These are phyloP conservation scores for Hortiboletus flavorubellus DNA, from an alignment of 768 basidiomycete genomes.

Conservation along the genomic window DNA sequence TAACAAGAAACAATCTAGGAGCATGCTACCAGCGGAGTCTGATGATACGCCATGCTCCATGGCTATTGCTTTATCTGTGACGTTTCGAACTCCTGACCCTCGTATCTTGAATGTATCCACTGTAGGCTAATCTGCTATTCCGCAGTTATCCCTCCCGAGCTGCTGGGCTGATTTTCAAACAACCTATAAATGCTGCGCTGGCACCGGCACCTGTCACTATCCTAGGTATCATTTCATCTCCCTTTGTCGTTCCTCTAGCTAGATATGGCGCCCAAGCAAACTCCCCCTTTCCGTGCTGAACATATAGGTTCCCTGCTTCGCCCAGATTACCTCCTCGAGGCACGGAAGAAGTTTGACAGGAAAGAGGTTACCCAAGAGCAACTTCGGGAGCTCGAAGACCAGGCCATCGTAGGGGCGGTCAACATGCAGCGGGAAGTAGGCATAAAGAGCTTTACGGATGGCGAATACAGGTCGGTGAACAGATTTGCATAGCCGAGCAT, in stretches of 20 bases:
- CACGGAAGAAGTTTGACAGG: constrained; percentile 34
- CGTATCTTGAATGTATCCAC: neutral
- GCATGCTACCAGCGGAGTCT: neutral
- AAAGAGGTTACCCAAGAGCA: constrained; percentile 34
- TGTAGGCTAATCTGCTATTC: neutral
- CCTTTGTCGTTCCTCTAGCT: neutral
- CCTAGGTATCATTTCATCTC: neutral
- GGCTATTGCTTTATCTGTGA: no score
- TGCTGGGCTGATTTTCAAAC: neutral
- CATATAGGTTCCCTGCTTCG: constrained; percentile 45
- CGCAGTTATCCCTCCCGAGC: no score
- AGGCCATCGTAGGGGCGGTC: constrained; percentile 36
- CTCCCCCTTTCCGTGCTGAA: constrained; percentile 45
- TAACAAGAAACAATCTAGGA: neutral
- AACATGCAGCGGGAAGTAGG: constrained; percentile 39
- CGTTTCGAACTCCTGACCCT: neutral
- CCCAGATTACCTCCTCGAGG: constrained; percentile 37
- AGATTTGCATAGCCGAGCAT: neutral
- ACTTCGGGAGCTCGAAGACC: constrained; percentile 38
- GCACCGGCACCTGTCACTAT: neutral
- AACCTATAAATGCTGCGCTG: neutral
- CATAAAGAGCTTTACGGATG: constrained; percentile 42
- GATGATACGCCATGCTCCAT: neutral
- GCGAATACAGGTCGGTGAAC: constrained; percentile 36
- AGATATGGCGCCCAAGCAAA: constrained; percentile 20